Base-by-base conservation (phyloP, 805 yeast genomes). In the Kuraishia floccosa region DNA sequence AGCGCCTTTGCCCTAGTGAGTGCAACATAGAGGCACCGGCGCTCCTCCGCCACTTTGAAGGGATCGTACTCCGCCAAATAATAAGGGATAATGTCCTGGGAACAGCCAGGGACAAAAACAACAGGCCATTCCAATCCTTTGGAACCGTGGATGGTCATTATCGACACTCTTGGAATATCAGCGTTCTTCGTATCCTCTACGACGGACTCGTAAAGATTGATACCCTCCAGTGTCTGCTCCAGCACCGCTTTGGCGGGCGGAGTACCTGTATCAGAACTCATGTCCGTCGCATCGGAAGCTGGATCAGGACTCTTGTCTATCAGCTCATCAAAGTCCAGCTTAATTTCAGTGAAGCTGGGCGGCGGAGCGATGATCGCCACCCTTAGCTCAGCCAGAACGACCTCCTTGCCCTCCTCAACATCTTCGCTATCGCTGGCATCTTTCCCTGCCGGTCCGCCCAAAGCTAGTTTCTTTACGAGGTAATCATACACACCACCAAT, bases 51-150 rank as follows among this genome's bases (percentile, higher is more conserved):
- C 11, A 49, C 54, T 11, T 44, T 45, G 12, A 39, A 35, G 16
- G 37, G 34, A 15, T 40, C 45, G 24, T 45, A 41, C 17, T 47
- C 52, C 1, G 44, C 51, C 5, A 38, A 39, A 0, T 72, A 71
- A 44, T 65, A 66, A 0, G 94, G 94, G 9, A 83, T 54, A 10
- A 70, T 50, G 1, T 80, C 78, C 28, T 80, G 83, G 20, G 68
- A 60, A 12, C 82, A 54, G 0, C 83, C 79, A 0, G 93, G 85
- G 9, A 84, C 68, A 46, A 84, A 83, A 0, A 89, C 96, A 10
- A 83, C 72, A 0, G 94, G 89, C 96, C 97, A 89, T 49, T 89
- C 98, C 2, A 87, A 60, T 1, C 98, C 98, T 49, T 89, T 89
- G 2, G 96, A 75, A 0, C 86, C 84, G 49, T 89, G 98, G 9